These are phyloP conservation scores for Erodium moschatum DNA, from an alignment of 441 rosid species.

Conservation along the genomic window DNA sequence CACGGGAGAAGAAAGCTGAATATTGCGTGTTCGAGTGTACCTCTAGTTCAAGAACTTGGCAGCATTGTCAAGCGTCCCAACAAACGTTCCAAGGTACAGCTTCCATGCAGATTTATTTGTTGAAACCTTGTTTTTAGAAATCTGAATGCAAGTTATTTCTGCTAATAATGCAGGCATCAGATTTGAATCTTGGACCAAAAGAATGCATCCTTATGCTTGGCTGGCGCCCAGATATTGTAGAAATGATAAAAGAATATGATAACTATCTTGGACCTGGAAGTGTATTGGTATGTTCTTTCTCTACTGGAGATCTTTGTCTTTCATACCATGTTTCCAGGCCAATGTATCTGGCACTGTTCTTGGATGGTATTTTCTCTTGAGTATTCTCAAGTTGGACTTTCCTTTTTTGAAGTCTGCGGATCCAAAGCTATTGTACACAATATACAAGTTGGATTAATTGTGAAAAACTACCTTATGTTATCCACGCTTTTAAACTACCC, in stretches of 20 bases:
- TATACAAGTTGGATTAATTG: background rate
- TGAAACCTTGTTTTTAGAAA: background rate
- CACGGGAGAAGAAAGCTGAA: conserved; percentile 41
- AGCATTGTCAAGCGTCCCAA: conserved; percentile 47
- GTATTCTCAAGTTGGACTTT: background rate
- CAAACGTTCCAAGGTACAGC: conserved; percentile 62
- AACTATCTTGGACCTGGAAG: conserved; percentile 98
- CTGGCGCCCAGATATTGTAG: conserved; percentile 79
- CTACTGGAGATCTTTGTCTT: conserved; percentile 10
- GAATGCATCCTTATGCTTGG: conserved; percentile 85
- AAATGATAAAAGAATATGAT: conserved; percentile 86
- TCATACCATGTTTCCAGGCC: background rate
- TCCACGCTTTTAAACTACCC: no score
- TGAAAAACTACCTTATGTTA: background rate
- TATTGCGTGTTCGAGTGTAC: conserved; percentile 32
- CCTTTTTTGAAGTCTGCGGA: background rate
- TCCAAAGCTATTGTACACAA: background rate
- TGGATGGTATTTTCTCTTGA: background rate
- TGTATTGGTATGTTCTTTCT: conserved; percentile 45
- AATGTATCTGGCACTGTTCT: background rate
- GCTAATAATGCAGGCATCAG: conserved; percentile 49
- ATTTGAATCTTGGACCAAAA: conserved; percentile 58
- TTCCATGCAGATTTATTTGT: conserved; percentile 11
- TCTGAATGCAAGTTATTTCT: conserved; percentile 10
- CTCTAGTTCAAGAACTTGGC: conserved; percentile 22